Evolutionary conservation across 345 rosid genomes (phyloP).

Genomic region (Adansonia digitata): DNA sequence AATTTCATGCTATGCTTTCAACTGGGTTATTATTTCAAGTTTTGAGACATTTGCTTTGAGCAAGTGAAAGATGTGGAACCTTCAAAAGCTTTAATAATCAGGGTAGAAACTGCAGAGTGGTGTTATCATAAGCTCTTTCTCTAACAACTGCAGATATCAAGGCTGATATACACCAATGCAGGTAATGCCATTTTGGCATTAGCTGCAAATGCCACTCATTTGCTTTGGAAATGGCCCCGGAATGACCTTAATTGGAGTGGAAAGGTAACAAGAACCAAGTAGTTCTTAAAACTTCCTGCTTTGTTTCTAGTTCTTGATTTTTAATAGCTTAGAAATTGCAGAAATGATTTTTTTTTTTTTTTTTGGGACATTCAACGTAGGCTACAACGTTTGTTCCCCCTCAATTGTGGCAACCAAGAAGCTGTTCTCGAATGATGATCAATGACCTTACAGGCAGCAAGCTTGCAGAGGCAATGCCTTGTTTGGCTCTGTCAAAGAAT

Average conservation of each 20-base stretch:
- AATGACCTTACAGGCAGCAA: slow-evolving; percentile 26
- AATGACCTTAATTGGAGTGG: slow-evolving; percentile 21
- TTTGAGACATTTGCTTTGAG: neutral
- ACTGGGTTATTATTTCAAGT: neutral
- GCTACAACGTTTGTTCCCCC: slow-evolving; percentile 31
- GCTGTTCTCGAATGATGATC: slow-evolving; percentile 19
- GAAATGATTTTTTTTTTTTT: too few relatives aligned
- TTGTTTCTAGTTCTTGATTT: neutral
- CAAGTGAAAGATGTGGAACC: neutral
- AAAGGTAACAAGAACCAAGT: slow-evolving; percentile 20
- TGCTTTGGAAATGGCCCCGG: slow-evolving; percentile 39
- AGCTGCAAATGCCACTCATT: slow-evolving; percentile 34
- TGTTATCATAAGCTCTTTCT: neutral
- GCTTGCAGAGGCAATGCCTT: slow-evolving; percentile 25
- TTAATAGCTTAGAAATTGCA: neutral
- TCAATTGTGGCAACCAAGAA: slow-evolving; percentile 32
- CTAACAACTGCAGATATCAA: slow-evolving; percentile 34
- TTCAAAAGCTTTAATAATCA: neutral
- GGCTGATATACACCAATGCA: slow-evolving; percentile 30
- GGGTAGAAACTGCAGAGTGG: neutral
- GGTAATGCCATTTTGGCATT: slow-evolving; percentile 47
- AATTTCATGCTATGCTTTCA: neutral
- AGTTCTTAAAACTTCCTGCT: neutral
- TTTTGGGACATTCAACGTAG: slow-evolving; percentile 24
- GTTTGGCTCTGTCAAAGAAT: slow-evolving; percentile 38